Conservation (phyloP, 805 yeast genomes). For the Saccharomyces paradoxus region DNA sequence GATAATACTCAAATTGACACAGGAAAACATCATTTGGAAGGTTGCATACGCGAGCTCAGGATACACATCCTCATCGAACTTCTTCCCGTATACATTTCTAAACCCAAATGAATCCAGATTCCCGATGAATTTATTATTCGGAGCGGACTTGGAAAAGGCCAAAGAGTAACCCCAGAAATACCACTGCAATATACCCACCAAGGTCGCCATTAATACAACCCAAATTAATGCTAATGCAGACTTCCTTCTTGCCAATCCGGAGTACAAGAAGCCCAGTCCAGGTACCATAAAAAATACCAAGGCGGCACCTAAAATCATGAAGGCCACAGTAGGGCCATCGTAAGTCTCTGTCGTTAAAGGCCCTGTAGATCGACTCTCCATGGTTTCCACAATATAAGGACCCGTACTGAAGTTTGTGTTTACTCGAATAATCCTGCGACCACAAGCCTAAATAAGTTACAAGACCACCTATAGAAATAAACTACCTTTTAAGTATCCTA, state of each 20-base stretch:
- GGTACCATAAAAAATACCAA: slow-evolving; percentile 84
- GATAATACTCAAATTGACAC: slow-evolving; percentile 79
- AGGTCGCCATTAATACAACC: slow-evolving; percentile 58
- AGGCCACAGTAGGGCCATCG: slow-evolving; percentile 37
- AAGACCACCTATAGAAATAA: background rate
- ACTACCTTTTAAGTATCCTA: background rate
- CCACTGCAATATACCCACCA: slow-evolving; percentile 81
- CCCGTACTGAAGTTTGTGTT: background rate
- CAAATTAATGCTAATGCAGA: slow-evolving; percentile 77
- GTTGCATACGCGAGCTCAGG: slow-evolving; percentile 79
- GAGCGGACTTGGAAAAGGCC: slow-evolving; percentile 66
- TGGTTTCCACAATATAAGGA: background rate
- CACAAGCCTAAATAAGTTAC: background rate
- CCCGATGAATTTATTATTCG: slow-evolving; percentile 71
- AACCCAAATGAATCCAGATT: slow-evolving; percentile 73
- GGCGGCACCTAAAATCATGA: slow-evolving; percentile 51
- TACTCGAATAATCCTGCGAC: background rate
- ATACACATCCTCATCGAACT: slow-evolving; percentile 38
- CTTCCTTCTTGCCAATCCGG: slow-evolving; percentile 80
- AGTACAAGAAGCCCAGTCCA: slow-evolving; percentile 81
- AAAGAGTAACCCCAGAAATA: slow-evolving; percentile 93
- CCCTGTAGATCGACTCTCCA: background rate
- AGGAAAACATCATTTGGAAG: slow-evolving; percentile 80
- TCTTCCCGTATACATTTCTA: slow-evolving; percentile 47
- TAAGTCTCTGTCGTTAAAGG: slow-evolving; percentile 26